A percentile compares a stretch with the other conserved stretches of the same genome.
These are phyloP conservation scores for Rhinocladiella similis DNA, from an alignment of 2,329 filamentous ascomycete genomes.

Conservation along the genomic window DNA sequence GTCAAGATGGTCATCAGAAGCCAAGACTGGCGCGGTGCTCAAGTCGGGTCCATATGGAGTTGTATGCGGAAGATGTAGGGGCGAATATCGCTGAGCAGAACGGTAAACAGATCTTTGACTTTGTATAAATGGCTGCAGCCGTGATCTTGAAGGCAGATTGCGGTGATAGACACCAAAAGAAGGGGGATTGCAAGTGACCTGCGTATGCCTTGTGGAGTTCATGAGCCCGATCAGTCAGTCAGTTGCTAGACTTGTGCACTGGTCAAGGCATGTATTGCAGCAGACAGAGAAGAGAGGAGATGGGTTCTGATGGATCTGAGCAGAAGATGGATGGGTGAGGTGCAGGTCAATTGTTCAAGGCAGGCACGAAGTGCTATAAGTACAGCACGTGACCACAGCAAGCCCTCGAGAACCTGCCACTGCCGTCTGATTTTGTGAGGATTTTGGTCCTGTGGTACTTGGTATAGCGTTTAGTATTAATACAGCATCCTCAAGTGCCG, in stretches of 20 bases:
- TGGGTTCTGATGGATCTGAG: background rate
- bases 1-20: slow-evolving; percentile 19
- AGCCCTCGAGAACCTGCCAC: too few relatives aligned
- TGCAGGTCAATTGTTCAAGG: background rate
- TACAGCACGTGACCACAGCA: background rate
- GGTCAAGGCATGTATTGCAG: background rate
- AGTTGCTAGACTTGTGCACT: background rate
- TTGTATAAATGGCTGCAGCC: background rate
- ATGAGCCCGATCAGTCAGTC: too few relatives aligned
- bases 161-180: too few relatives aligned
- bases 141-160: too few relatives aligned
- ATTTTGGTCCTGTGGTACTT: background rate
- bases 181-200: too few relatives aligned
- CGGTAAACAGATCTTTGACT: background rate
- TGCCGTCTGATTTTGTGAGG: background rate
- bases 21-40: background rate
- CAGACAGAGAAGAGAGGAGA: background rate
- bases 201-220: too few relatives aligned
- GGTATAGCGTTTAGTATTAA: background rate
- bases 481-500: background rate
- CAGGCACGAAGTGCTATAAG: background rate
- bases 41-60: background rate
- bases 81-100: slow-evolving; percentile 1
- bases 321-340: background rate
- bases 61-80: slow-evolving; percentile 31